phyloP scores from a whole-genome alignment of 768 basidiomycete species.

The Tulasnella sp. region DNA sequence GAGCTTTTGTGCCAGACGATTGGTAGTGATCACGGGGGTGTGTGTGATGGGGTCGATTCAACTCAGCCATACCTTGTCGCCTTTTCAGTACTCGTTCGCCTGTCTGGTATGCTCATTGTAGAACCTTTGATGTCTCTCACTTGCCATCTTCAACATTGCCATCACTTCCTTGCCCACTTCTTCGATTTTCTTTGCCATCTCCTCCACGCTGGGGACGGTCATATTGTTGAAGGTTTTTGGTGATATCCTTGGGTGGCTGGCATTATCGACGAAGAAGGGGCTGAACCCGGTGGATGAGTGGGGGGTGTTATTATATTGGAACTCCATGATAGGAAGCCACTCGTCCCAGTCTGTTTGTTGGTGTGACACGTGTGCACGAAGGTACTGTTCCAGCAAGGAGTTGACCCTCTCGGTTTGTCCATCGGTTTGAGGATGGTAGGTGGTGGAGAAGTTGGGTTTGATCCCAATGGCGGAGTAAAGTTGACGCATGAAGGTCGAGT shows the following conservation, averaged over 20 bases:
- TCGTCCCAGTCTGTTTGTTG: not conserved
- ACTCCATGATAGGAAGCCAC: not conserved
- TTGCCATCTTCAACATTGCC: not conserved
- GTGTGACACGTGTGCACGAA: not conserved
- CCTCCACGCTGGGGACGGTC: not conserved
- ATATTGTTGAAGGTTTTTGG: not conserved
- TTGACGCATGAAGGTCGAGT: not conserved
- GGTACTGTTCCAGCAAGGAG: not conserved
- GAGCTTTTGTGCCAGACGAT: not conserved
- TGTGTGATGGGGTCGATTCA: no score
- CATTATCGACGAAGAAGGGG: not conserved
- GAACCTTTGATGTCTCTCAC: not conserved
- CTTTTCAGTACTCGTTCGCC: not conserved
- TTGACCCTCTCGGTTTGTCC: not conserved
- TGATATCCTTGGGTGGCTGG: not conserved
- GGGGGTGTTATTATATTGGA: not conserved
- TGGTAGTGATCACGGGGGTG: not conserved
- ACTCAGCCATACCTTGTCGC: conserved; percentile 7
- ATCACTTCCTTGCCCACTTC: not conserved
- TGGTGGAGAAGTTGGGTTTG: not conserved
- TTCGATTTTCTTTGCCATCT: not conserved
- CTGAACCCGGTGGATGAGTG: not conserved
- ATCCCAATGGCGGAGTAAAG: not conserved
- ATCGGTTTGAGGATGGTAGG: not conserved
- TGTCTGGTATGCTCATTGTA: not conserved